Base-by-base conservation (phyloP, 495 filamentous ascomycete species). In the Aspergillus cavernicola region DNA sequence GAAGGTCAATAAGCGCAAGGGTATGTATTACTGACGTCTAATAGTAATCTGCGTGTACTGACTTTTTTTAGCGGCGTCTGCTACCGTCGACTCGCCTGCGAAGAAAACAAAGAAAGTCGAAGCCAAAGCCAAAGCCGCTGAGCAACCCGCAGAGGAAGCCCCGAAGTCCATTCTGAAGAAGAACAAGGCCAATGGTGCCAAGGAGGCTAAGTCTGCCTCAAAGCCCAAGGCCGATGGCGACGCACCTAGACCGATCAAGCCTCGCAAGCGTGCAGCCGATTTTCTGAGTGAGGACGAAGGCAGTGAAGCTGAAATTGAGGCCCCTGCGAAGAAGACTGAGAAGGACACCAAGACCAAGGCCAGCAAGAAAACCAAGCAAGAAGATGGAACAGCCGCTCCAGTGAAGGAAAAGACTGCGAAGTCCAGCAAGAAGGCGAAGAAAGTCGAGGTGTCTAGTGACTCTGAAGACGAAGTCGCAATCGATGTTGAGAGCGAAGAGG, bases 1-100 rank as follows among this genome's bases (percentile, higher is more conserved):
- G 53, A 85, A 84, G 55, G 76, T 75, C 51, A 87, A 82, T 64
- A 90, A 90, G 74, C 77, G 84, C 64, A 91, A 89, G 76, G 80
- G 88, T 88, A 76, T 48, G 72, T 68, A 24, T 20, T 19, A 15
- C 11, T 31, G 18, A 33, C 16, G 29, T 42, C 33, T 31, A 24
- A 10, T 44, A 11, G 18, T 12, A 18, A 6, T 19, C 9, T 23
- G 10, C n/a, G 13, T 6, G 5, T 38, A 51, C 60, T 78, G 61
- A 73, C 53, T 32, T 35, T 43, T 49, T 18, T 16, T 49, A 63
- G 57, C 56, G 24, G 44, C 57, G 54, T 53, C 64, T 68, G 74
- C 75, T 38, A 67, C 69, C 40, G 70, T 71, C 52, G 80, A 84
- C 47, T 67, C 81, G 49, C 71, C 70, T 37, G 66, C 80, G 32